phyloP scores from a whole-genome alignment of 2,329 filamentous ascomycete species.

The Mycosphaerelloides madeirae region DNA sequence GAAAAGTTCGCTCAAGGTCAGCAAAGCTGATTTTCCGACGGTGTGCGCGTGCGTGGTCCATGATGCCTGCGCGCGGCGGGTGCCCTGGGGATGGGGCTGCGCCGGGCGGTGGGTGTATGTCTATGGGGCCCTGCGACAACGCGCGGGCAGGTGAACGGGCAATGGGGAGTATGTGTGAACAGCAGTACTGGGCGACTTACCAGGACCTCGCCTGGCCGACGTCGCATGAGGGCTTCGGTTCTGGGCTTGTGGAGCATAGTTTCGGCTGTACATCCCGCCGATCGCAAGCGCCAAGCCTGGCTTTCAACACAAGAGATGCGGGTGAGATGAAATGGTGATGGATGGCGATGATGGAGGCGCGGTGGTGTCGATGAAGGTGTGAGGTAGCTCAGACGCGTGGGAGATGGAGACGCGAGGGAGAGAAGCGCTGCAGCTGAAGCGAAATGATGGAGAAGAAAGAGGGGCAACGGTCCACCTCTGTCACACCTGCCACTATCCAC shows the following conservation, averaged over 20 bases:
- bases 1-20: conserved; percentile 46
- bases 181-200: background rate
- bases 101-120: too few species aligned
- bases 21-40: conserved; percentile 43
- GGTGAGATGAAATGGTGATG: background rate
- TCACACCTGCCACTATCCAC: too few species aligned
- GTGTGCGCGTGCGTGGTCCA: conserved; percentile 22
- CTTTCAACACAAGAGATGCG: background rate
- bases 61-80: conserved; percentile 1
- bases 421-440: background rate
- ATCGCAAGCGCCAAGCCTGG: background rate
- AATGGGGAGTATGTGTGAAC: too few species aligned
- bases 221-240: conserved; percentile 1
- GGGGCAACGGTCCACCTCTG: too few species aligned
- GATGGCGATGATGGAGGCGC: background rate
- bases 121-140: too few species aligned
- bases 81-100: too few species aligned
- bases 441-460: too few species aligned
- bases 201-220: background rate
- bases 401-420: background rate
- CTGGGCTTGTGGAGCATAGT: conserved; percentile 3
- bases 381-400: background rate
- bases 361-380: background rate
- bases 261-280: conserved; percentile 2
- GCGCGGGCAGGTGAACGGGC: too few species aligned